Base-by-base conservation (phyloP, 805 yeast species). In the Ogataea polymorpha region DNA sequence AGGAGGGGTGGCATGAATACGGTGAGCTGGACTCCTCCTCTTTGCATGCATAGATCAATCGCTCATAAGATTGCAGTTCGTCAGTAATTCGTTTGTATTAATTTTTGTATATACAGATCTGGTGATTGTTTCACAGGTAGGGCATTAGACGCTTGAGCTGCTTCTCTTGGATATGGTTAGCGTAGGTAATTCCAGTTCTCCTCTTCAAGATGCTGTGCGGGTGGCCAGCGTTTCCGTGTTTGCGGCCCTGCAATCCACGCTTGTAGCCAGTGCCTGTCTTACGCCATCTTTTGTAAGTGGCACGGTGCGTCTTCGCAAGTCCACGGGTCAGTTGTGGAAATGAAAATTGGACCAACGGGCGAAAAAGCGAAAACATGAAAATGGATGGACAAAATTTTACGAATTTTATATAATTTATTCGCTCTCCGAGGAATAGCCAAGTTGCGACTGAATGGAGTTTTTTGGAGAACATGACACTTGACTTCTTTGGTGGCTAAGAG, bases 141-240 rank as follows among this genome's bases (percentile, higher is more conserved):
- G 82, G 82, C 49, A 82, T 54, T 36, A 80, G 62, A 55, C 74
- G 79, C 54, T 68, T 73, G 48, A 82, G 58, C 58, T 79, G 82
- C 55, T 75, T 77, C 36, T 76, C 67, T 56, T 83, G 88, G 17
- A 71, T 66, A 17, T 70, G 67, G 23, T 65, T 71, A 28, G 80
- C 86, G 51, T 65, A 59, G 6, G 72, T 77, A 51, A 72, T 82
- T 23, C 79, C 83, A 50, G 79, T 75, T 63, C 83, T 70, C 53
- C 72, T 73, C 45, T 77, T 68, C 55, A 84, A 65, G 18, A 75
- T 70, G 37, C 80, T 72, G 29, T 76, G 67, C 23, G 89, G 74
- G 83, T 93, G 90, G 16, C 96, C 90, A 2, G 89, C 86, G 57
- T 90, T 90, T 37, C 97, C 96, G 61, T 90, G 97, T 51, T 86